Base-by-base conservation (phyloP, 2,329 filamentous ascomycete species). In the Chrysosporium keratinophilum region DNA sequence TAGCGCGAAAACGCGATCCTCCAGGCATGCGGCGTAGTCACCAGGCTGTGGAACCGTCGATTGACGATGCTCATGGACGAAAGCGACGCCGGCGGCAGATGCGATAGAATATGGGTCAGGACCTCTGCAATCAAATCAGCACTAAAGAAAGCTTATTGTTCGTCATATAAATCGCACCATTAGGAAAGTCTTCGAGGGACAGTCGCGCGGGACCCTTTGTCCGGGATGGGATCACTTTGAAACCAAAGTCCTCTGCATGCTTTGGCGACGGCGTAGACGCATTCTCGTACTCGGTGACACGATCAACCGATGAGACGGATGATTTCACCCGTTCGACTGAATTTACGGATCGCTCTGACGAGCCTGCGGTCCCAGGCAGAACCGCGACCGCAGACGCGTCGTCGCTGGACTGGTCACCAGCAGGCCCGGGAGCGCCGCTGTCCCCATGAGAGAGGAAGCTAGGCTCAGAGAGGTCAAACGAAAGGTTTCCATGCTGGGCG, bases 1-100 rank as follows among this genome's bases (percentile, higher is more conserved):
- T 84, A 91, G 58, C 90, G 88, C 61, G 88, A 80, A 65, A 97
- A 97, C 5, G 90, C 91, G 66, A 89, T 87, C 58, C 88, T 83
- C 91, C 91, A 97, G 6, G 89, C 89, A 71, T 96, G 88, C 14
- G 90, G 88, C 1, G 87, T 91, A 3, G 88, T 95, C 54, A 97
- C 85, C 40, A 97, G 76, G 50, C 79, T 78, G 68, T 95, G 87
- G 66, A 97, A 94, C 52, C 87, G 85, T 63, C 83, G 87, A 34
- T 88, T 96, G 31, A 97, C 88, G 49, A 95, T 78, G 15, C 89
- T 85, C 10, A 95, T 84, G 9, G 85, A 80, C 15, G 85, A 83
- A 62, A 97, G 80, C 20, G 91, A 89, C 58, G 87, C 81, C 9
- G 90, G 88, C 50, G 90, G 85, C 50, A 98, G 76, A 72, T 97